These are phyloP conservation scores for Fusarium multiceps DNA, from an alignment of 2,329 filamentous ascomycete genomes.

Conservation along the genomic window DNA sequence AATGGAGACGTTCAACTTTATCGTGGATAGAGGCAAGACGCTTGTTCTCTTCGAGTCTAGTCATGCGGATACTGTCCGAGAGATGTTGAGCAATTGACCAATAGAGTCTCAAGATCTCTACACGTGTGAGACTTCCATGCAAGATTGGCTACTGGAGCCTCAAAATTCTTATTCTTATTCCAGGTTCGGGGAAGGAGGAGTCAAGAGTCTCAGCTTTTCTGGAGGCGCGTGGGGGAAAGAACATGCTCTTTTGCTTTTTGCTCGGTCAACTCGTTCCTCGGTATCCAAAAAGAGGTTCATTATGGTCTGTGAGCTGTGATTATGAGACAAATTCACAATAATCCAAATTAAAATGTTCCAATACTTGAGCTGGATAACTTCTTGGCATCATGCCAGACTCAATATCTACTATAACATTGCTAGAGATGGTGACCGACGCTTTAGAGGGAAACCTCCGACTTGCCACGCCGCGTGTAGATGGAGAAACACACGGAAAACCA, in stretches of 20 bases:
- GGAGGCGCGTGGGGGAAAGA: not conserved
- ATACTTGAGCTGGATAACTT: not conserved
- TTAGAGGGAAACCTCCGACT: not conserved
- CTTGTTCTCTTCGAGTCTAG: slow-evolving; percentile 21
- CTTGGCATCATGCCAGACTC: not conserved
- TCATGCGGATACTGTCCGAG: slow-evolving; percentile 19
- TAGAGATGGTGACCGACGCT: not conserved
- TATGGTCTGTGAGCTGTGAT: not conserved
- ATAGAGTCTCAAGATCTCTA: slow-evolving; percentile 6
- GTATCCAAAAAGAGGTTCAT: slow-evolving; percentile 3
- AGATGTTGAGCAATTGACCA: slow-evolving; percentile 1
- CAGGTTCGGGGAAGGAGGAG: not conserved
- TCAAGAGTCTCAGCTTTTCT: not conserved
- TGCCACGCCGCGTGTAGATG: not conserved
- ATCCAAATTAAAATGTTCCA: not conserved
- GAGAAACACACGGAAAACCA: not conserved
- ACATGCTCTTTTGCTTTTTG: not conserved
- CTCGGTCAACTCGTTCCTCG: not conserved
- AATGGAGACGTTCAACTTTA: slow-evolving; percentile 37
- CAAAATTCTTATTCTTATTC: not conserved
- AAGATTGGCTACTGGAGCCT: slow-evolving; percentile 42
- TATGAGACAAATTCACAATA: not conserved
- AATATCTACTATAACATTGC: not conserved
- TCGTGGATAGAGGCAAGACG: slow-evolving; percentile 36
- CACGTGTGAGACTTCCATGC: slow-evolving; percentile 37